phyloP scores from a whole-genome alignment of 202 grass and related monocot genomes.

The Panicum virgatum region DNA sequence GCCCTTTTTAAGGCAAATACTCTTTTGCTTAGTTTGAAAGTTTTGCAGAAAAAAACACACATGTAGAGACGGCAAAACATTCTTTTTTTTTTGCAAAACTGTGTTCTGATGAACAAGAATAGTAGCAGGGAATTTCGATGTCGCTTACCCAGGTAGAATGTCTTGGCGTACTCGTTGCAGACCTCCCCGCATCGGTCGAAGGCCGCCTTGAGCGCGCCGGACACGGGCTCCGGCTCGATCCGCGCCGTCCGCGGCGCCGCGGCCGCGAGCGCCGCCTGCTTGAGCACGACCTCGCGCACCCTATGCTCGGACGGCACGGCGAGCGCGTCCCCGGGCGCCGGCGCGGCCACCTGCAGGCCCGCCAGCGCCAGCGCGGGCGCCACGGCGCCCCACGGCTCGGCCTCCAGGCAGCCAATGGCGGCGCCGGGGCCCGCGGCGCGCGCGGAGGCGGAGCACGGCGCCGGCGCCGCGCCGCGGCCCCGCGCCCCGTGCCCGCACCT shows the following conservation, averaged over 20 bases:
- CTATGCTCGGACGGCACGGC: slow-evolving; percentile 59
- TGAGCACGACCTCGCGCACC: slow-evolving; percentile 79
- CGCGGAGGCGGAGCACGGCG: slow-evolving; percentile 45
- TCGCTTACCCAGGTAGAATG: slow-evolving; percentile 82
- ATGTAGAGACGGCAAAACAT: slow-evolving; percentile 7
- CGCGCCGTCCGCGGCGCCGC: slow-evolving; percentile 21
- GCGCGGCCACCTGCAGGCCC: slow-evolving; percentile 26
- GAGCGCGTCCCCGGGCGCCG: slow-evolving; percentile 32
- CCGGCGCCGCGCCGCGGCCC: not conserved
- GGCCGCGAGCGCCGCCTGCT: slow-evolving; percentile 69
- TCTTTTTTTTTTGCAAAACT: not conserved
- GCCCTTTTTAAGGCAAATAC: not conserved
- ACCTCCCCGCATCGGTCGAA: slow-evolving; percentile 79
- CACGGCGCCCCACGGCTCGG: slow-evolving; percentile 38
- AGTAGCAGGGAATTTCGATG: not conserved
- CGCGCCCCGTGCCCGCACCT: not conserved
- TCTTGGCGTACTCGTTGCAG: slow-evolving; percentile 98
- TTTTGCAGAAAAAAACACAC: not conserved
- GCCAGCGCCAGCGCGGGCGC: not conserved
- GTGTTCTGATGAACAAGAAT: not conserved
- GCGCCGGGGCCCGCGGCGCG: slow-evolving; percentile 28
- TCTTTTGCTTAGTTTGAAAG: not conserved
- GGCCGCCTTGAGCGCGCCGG: slow-evolving; percentile 56
- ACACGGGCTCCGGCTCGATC: slow-evolving; percentile 21
- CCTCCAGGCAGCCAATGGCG: slow-evolving; percentile 43